Evolutionary conservation across 352 stramenopile genomes (phyloP).

Genomic region (Phytopythium chamaehyphon): DNA sequence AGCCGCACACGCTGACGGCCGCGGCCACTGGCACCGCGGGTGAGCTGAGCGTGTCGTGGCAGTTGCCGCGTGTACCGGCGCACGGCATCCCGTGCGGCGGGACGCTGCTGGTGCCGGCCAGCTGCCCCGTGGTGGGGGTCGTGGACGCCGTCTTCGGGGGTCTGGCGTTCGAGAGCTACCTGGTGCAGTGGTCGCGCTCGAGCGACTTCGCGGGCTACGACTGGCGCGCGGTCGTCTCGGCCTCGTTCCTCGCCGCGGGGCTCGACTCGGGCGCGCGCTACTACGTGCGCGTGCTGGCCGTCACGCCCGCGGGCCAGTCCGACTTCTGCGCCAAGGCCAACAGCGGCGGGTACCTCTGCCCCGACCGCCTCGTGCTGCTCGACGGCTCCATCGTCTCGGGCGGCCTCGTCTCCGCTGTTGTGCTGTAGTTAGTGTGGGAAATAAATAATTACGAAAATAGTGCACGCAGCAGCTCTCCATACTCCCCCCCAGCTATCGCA

Average conservation of each 20-base stretch:
- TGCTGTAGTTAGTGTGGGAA: constrained; percentile 13
- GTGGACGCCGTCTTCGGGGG: constrained; percentile 90
- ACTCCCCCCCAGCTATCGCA: no score
- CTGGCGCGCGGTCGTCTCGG: constrained; percentile 62
- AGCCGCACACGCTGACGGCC: constrained; percentile 49
- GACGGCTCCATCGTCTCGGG: constrained; percentile 59
- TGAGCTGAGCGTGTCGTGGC: constrained; percentile 58
- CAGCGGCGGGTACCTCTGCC: constrained; percentile 53
- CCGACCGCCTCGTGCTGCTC: constrained; percentile 62
- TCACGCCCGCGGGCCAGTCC: constrained; percentile 75
- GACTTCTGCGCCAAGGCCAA: constrained; percentile 69
- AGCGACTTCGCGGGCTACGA: constrained; percentile 69
- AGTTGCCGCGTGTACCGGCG: constrained; percentile 51
- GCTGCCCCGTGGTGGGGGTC: constrained; percentile 55
- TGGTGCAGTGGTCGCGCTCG: constrained; percentile 88
- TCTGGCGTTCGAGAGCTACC: constrained; percentile 86
- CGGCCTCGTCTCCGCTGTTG: constrained; percentile 35
- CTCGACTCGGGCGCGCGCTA: constrained; percentile 75
- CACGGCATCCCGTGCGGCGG: constrained; percentile 70
- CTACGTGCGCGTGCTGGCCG: constrained; percentile 76
- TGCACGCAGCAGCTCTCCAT: no score
- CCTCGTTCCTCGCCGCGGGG: constrained; percentile 49
- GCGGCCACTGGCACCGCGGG: constrained; percentile 21
- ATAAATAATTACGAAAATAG: no score
- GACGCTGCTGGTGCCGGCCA: constrained; percentile 42